A percentile compares a stretch with the other conserved stretches of the same genome.
These are phyloP conservation scores for Eutrema yunnanense DNA, from an alignment of 345 rosid species.

Conservation along the genomic window DNA sequence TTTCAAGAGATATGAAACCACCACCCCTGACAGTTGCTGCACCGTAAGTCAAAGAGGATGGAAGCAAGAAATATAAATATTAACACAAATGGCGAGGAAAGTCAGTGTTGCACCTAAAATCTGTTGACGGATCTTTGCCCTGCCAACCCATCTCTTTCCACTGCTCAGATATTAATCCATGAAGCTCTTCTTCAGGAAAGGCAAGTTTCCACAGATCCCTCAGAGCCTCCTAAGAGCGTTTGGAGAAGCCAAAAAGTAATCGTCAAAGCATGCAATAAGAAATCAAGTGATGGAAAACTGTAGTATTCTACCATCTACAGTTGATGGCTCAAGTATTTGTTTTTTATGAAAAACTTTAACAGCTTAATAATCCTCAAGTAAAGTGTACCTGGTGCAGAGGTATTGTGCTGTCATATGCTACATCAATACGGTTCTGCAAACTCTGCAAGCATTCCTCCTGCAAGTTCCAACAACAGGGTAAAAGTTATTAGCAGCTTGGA, in stretches of 20 bases:
- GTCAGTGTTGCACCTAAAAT: constrained; percentile 61
- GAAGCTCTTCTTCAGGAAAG: constrained; percentile 90
- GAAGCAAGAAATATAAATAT: neutral
- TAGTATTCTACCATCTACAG: neutral
- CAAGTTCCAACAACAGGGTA: neutral
- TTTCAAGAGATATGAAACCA: constrained; percentile 97
- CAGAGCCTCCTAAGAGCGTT: constrained; percentile 61
- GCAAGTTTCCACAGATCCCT: constrained; percentile 84
- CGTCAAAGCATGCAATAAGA: neutral
- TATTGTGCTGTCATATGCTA: constrained; percentile 76
- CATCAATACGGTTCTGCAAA: constrained; percentile 83
- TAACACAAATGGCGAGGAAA: neutral
- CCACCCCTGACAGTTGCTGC: constrained; percentile 73
- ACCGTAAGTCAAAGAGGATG: constrained; percentile 18
- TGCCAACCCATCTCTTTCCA: constrained; percentile 99
- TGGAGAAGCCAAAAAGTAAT: neutral
- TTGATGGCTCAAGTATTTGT: neutral
- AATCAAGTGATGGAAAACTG: neutral
- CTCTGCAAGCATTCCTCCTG: constrained; percentile 94
- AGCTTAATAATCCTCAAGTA: neutral
- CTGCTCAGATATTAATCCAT: constrained; percentile 85
- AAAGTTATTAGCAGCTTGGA: neutral
- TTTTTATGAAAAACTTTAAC: neutral
- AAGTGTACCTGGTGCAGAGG: constrained; percentile 65
- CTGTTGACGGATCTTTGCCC: constrained; percentile 99